A percentile compares a stretch with the other conserved stretches of the same genome.
phyloP scores from a whole-genome alignment of 345 rosid genomes.

The Bruguiera gymnorhiza region DNA sequence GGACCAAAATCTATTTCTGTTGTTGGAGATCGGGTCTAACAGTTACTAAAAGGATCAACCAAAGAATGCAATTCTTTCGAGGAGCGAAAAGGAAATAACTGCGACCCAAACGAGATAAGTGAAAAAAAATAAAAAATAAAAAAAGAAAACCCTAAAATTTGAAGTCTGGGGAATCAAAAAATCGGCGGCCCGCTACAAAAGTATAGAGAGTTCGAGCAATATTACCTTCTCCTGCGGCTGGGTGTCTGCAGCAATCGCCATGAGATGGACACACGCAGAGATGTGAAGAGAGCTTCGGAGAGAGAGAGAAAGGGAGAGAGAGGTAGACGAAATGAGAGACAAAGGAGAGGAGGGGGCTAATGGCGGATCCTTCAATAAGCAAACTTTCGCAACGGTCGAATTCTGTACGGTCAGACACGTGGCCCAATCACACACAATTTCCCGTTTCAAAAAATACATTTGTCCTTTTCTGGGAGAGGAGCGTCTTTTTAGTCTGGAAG shows the following conservation, averaged over 20 bases:
- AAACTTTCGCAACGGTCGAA: conserved; percentile 60
- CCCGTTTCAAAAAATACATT: conserved; percentile 23
- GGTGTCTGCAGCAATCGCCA: conserved; percentile 69
- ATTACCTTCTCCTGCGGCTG: conserved; percentile 58
- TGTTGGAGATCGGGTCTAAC: too few species aligned
- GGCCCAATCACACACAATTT: conserved; percentile 28
- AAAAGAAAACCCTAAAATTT: neutral
- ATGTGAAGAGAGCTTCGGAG: neutral
- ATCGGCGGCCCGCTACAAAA: conserved; percentile 6
- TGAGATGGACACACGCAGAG: conserved; percentile 20
- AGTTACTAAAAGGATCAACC: neutral
- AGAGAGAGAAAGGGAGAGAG: neutral
- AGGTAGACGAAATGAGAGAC: conserved; percentile 7
- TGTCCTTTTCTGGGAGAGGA: conserved; percentile 19
- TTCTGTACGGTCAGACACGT: conserved; percentile 31
- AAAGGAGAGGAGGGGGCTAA: conserved; percentile 14
- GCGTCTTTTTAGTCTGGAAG: conserved; percentile 20
- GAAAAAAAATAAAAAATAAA: neutral
- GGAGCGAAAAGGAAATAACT: too few species aligned
- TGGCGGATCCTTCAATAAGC: conserved; percentile 12
- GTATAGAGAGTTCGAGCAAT: neutral
- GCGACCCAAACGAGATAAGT: neutral
- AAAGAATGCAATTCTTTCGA: neutral
- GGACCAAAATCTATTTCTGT: neutral
- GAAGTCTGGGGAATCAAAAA: neutral